A percentile compares a stretch with the other conserved stretches of the same genome.
phyloP scores from a whole-genome alignment of 2,329 filamentous ascomycete species.

The Sporothrix inflata region DNA sequence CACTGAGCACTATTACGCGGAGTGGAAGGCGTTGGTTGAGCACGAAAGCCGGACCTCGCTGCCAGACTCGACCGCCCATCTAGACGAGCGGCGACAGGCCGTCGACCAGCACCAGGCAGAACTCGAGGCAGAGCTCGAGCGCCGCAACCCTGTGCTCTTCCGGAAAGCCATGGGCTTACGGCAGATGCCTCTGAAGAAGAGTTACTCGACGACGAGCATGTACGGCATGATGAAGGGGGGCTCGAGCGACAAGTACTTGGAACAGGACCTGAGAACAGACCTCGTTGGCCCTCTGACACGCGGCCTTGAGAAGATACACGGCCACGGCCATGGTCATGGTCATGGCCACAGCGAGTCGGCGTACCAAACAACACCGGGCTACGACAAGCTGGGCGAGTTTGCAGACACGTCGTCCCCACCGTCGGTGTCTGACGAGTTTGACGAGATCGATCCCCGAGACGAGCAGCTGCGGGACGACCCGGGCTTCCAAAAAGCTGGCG shows the following conservation, averaged over 20 bases:
- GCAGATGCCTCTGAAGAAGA: conserved; percentile 24
- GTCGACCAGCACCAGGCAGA: conserved; percentile 52
- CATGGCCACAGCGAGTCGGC: conserved; percentile 23
- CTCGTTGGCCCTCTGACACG: conserved; percentile 41
- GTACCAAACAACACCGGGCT: conserved; percentile 26
- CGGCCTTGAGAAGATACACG: conserved; percentile 43
- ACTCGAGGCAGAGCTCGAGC: conserved; percentile 54
- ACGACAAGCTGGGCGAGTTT: conserved; percentile 34
- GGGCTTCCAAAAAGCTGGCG: conserved; percentile 37
- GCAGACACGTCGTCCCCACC: conserved; percentile 25
- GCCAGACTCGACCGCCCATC: conserved; percentile 45
- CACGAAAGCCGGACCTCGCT: conserved; percentile 47
- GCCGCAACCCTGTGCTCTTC: conserved; percentile 51
- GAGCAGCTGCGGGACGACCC: conserved; percentile 55
- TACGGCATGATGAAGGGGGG: conserved; percentile 24
- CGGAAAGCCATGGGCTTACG: conserved; percentile 48
- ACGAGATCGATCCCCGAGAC: conserved; percentile 51
- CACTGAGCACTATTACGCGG: conserved; percentile 47
- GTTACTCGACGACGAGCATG: conserved; percentile 1
- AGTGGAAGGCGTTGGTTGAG: conserved; percentile 51
- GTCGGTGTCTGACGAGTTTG: conserved; percentile 38
- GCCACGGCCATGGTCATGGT: conserved; percentile 32
- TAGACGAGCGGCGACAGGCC: conserved; percentile 47
- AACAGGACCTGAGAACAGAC: conserved; percentile 35
- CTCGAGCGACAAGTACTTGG: conserved; percentile 32